Base-by-base conservation (phyloP, 2,329 filamentous ascomycete genomes). In the Gnomoniopsis smithogilvyi region DNA sequence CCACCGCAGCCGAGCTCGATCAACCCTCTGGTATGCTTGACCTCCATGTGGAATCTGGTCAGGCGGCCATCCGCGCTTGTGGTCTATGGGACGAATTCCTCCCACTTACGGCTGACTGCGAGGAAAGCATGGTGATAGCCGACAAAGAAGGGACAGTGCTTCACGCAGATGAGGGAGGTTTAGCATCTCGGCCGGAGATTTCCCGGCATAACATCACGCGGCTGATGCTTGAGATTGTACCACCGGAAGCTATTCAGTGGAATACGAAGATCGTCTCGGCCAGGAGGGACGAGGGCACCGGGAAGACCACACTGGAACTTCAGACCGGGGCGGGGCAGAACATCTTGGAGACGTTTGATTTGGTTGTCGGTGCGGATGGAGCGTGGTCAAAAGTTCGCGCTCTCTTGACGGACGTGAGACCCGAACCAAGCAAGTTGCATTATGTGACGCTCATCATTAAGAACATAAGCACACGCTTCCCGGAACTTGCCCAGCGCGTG, bases 1-100 rank as follows among this genome's bases (percentile, higher is more conserved):
- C 70, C 11, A 68, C 66, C 1, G 53, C 62, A 0, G 64, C 64
- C 2, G 67, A 69, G 12, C 62, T 72, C 7, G 52, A 65, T 6
- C 58, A 64, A 2, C 70, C 70, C 2, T 71, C 68, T 6, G 80
- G 80, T 12, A 77, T 68, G 58, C 74, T 84, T 3, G 81, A 84
- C 63, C 70, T 85, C 1, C 80, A 84, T 63, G 68, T 72, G 1
- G 64, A 72, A 6, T 73, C 74, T 1, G 80, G 80, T 0, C 74
- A 79, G 6, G 67, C 70, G 3, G 80, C 78, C 0, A 65, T 84
- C 8, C 69, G 68, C 6, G 74, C 75, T 54, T 75, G 74, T 15
- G 78, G 76, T 0, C 68, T 83, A 15, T 76, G 68, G 58, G 72
- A 77, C 2, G 65, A 73, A 17, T 84, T 83, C 64, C 52, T 69